A percentile compares a stretch with the other conserved stretches of the same genome.
Evolutionary conservation across 1,139 yeast species (phyloP).

Genomic region (Geotrichum restrictum): DNA sequence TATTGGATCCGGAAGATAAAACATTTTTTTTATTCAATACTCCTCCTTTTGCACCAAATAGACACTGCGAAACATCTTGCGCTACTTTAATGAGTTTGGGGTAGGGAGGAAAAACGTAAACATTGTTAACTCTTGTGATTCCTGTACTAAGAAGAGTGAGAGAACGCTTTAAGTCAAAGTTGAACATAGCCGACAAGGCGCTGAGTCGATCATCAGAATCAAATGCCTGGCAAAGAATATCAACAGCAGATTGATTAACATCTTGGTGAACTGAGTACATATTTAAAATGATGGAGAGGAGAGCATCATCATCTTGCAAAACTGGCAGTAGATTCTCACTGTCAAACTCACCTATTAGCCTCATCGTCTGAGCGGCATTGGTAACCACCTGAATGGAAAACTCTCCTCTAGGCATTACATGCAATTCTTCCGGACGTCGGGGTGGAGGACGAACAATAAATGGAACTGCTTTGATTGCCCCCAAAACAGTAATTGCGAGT

Average conservation of each 20-base stretch:
- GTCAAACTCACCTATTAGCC: slow-evolving; percentile 43
- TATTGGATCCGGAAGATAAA: slow-evolving; percentile 27
- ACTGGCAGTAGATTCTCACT: slow-evolving; percentile 45
- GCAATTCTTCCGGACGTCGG: slow-evolving; percentile 21
- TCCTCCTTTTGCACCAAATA: slow-evolving; percentile 67
- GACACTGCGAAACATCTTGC: slow-evolving; percentile 65
- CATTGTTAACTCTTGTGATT: slow-evolving; percentile 42
- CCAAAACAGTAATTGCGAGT: slow-evolving; percentile 20
- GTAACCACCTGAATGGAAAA: slow-evolving; percentile 22
- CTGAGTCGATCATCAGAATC: slow-evolving; percentile 68
- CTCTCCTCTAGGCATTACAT: slow-evolving; percentile 23
- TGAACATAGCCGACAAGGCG: slow-evolving; percentile 57
- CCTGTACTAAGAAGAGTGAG: slow-evolving; percentile 49
- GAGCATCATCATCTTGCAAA: slow-evolving; percentile 36
- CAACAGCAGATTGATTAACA: slow-evolving; percentile 57
- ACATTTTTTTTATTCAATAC: slow-evolving; percentile 37
- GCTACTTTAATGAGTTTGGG: slow-evolving; percentile 70
- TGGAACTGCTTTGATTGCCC: slow-evolving; percentile 21
- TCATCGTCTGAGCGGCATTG: slow-evolving; percentile 22
- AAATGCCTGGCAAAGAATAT: slow-evolving; percentile 68
- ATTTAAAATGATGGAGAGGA: slow-evolving; percentile 28
- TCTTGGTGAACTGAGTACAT: slow-evolving; percentile 30
- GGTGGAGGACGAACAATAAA: slow-evolving; percentile 27
- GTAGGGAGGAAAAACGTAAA: slow-evolving; percentile 64
- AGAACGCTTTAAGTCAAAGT: slow-evolving; percentile 44